A percentile compares a stretch with the other conserved stretches of the same genome.
phyloP scores from a whole-genome alignment of 768 basidiomycete species.

The Pisolithus microcarpus region DNA sequence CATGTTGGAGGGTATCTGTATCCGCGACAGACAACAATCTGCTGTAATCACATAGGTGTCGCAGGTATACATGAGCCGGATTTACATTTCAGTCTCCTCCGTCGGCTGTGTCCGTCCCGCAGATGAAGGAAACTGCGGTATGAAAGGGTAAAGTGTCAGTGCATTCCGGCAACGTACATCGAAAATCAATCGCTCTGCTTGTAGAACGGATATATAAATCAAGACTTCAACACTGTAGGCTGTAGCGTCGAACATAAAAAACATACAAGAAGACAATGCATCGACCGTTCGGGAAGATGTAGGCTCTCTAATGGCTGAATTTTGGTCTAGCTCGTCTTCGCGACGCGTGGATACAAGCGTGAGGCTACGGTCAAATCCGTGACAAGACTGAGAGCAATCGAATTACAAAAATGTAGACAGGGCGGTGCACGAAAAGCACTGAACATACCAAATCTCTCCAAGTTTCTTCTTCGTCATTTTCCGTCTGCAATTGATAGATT shows the following conservation, averaged over 20 bases:
- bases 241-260: background rate
- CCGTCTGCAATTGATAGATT: conserved; percentile 79
- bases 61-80: too few species aligned
- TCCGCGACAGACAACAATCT: too few species aligned
- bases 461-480: conserved; percentile 78
- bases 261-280: conserved; percentile 14
- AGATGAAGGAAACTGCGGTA: too few species aligned
- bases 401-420: background rate
- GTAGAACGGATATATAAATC: background rate
- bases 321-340: conserved; percentile 37
- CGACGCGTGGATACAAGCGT: conserved; percentile 50
- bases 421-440: conserved; percentile 3
- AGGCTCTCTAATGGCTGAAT: conserved; percentile 4
- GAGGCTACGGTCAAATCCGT: conserved; percentile 68
- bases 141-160: background rate
- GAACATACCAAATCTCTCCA: conserved; percentile 68
- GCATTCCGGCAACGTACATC: background rate
- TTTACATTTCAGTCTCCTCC: too few species aligned
- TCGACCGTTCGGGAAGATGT: conserved; percentile 4
- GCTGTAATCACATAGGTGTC: too few species aligned
- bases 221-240: background rate
- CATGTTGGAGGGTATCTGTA: too few species aligned
- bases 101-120: too few species aligned
- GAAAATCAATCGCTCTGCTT: conserved; percentile 14
- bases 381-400: conserved; percentile 44